Base-by-base conservation (phyloP, 2,329 filamentous ascomycete genomes). In the Endoconidiophora laricicola region DNA sequence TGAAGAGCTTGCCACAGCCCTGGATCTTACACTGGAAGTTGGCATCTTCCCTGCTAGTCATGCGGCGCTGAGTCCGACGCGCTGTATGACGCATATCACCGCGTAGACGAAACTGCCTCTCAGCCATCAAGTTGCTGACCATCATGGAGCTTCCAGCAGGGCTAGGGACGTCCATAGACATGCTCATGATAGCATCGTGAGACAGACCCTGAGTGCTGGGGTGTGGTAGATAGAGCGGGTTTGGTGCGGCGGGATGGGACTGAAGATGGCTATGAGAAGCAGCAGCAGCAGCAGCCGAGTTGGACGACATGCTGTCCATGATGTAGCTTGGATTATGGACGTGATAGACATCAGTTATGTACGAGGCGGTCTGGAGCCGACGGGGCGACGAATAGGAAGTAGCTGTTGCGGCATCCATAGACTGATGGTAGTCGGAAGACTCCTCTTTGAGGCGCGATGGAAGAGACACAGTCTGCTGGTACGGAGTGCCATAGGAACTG, bases 1-100 rank as follows among this genome's bases (percentile, higher is more conserved):
- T 85, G 61, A 94, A 94, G 14, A 81, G 73, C 62, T 82, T 85
- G 5, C 81, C 79, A 60, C 87, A 94, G 2, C 79, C 70, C 52
- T 78, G 72, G 36, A 78, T 68, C 49, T 71, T 68, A 60, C 87
- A 94, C 55, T 75, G 71, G 62, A 77, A 82, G 57, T 79, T 84
- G 49, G 81, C 82, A 57, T 84, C 80, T 55, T 81, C 80, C 52
- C 73, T 74, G 16, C 79, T 78, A 2, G 76, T 81, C 57, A 73
- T 69, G 57, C 72, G 72, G 41, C 75, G 69, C 16, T 68, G 65
- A 10, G 63, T 59, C 55, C 63, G 61, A 56, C 59, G 64, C 14
- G 60, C 62, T 10, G 26, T 9, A 10, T 33, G 26, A 10, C 6
- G 26, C 2, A 33, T 33, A 10, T 10, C 12, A 53, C 58, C 61